Percentiles rank a stretch among this genome's conserved stretches.
These are phyloP conservation scores for Eremothecium gossypii DNA, from an alignment of 1,139 yeast genomes.

Conservation along the genomic window DNA sequence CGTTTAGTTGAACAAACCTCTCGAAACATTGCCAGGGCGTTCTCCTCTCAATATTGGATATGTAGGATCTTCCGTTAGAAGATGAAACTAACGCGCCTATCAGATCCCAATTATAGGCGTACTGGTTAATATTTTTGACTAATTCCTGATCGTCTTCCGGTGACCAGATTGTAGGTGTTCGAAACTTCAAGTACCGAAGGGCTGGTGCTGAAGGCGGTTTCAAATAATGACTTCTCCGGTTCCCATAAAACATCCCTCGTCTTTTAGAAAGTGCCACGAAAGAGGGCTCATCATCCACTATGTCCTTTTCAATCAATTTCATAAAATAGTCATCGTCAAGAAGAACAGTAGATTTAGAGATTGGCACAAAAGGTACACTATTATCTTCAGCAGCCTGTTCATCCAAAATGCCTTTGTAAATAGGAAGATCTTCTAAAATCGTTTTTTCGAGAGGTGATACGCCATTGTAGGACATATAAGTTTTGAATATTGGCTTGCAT, in stretches of 20 bases:
- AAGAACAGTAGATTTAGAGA: slow-evolving; percentile 56
- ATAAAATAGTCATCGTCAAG: slow-evolving; percentile 56
- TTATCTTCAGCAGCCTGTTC: slow-evolving; percentile 21
- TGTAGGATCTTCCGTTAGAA: slow-evolving; percentile 56
- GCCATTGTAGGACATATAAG: slow-evolving; percentile 43
- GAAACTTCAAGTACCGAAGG: slow-evolving; percentile 60
- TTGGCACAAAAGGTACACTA: slow-evolving; percentile 36
- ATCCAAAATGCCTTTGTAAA: slow-evolving; percentile 37
- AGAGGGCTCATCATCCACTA: slow-evolving; percentile 33
- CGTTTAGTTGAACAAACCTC: slow-evolving; percentile 86
- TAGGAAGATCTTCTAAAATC: slow-evolving; percentile 45
- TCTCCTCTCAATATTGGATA: slow-evolving; percentile 83
- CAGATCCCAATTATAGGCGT: slow-evolving; percentile 87
- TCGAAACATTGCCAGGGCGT: slow-evolving; percentile 99
- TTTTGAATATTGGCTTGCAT: slow-evolving; percentile 43
- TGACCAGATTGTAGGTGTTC: slow-evolving; percentile 92
- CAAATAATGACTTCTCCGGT: slow-evolving; percentile 48
- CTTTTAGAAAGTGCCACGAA: slow-evolving; percentile 28
- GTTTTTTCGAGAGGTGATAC: slow-evolving; percentile 47
- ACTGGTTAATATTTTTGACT: slow-evolving; percentile 75
- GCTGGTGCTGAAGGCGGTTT: slow-evolving; percentile 89
- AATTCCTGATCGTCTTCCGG: slow-evolving; percentile 85
- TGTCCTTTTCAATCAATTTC: slow-evolving; percentile 48
- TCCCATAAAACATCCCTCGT: slow-evolving; percentile 33
- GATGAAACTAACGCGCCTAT: slow-evolving; percentile 73